phyloP scores from a whole-genome alignment of 2,329 filamentous ascomycete species.

The Alternaria alternata region DNA sequence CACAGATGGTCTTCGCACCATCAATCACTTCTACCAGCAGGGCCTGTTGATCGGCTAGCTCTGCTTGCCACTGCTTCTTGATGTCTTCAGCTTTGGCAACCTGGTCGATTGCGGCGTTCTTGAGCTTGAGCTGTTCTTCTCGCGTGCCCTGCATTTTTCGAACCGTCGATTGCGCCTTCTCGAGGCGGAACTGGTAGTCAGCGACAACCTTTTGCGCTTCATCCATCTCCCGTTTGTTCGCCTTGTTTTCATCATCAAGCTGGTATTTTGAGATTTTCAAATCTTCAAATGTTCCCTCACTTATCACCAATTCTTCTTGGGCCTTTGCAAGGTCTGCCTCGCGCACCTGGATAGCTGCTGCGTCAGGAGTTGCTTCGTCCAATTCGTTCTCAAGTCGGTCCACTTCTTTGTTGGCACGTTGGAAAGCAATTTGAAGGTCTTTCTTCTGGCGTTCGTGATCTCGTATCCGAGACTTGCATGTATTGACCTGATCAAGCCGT shows the following conservation, averaged over 20 bases:
- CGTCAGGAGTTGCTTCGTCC: constrained; percentile 66
- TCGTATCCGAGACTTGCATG: constrained; percentile 59
- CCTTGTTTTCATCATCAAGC: constrained; percentile 48
- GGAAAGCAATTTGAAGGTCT: constrained; percentile 64
- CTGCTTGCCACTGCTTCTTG: constrained; percentile 35
- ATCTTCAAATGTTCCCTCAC: constrained; percentile 62
- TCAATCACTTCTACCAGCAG: constrained; percentile 38
- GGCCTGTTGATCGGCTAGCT: constrained; percentile 22
- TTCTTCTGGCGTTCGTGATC: constrained; percentile 59
- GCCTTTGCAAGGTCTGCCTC: constrained; percentile 24
- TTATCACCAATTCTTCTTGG: constrained; percentile 61
- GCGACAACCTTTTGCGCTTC: constrained; percentile 36
- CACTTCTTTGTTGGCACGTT: constrained; percentile 68
- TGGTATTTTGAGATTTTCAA: constrained; percentile 55
- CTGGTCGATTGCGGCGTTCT: constrained; percentile 52
- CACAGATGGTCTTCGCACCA: constrained; percentile 28
- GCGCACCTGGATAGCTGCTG: constrained; percentile 59
- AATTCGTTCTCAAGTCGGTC: constrained; percentile 73
- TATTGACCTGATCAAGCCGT: constrained; percentile 52
- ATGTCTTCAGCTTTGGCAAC: constrained; percentile 46
- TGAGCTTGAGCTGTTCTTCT: constrained; percentile 49
- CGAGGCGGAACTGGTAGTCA: constrained; percentile 27
- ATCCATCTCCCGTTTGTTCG: constrained; percentile 45
- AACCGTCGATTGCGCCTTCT: constrained; percentile 42
- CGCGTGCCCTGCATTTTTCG: constrained; percentile 42